Evolutionary conservation across 2,329 filamentous ascomycete genomes (phyloP).

Genomic region (Juglanconis juglandina): DNA sequence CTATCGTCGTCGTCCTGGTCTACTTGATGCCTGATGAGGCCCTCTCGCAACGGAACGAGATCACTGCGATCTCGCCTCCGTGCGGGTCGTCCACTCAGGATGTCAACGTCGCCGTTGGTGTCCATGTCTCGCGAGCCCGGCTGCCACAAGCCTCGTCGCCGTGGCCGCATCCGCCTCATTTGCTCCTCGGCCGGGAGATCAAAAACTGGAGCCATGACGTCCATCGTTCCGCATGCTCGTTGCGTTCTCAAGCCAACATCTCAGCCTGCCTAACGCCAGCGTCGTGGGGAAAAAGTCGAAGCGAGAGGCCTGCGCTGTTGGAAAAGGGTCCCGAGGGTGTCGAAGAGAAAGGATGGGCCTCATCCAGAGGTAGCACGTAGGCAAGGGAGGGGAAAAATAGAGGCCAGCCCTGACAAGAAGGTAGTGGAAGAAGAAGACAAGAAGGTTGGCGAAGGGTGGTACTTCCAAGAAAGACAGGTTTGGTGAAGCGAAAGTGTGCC

Average conservation of each 20-base stretch:
- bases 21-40: background rate
- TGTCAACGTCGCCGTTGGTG: background rate
- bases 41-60: conserved; percentile 6
- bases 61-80: background rate
- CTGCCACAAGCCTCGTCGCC: background rate
- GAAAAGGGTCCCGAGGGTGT: background rate
- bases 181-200: conserved; percentile 3
- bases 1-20: conserved; percentile 9
- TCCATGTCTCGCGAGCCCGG: background rate
- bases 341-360: background rate
- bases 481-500: conserved; percentile 3
- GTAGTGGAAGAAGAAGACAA: background rate
- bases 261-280: conserved; percentile 15
- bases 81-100: background rate
- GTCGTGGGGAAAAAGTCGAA: conserved; percentile 4
- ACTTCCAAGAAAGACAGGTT: conserved; percentile 13
- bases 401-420: conserved; percentile 17
- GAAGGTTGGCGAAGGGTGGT: background rate
- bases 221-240: conserved; percentile 9
- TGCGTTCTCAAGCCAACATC: conserved; percentile 14
- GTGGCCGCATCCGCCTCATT: background rate
- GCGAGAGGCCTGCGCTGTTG: background rate
- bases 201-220: conserved; percentile 16
- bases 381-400: conserved; percentile 3
- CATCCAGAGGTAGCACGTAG: background rate